Percentiles rank a stretch among this genome's conserved stretches.
Conservation (phyloP, 2,329 filamentous ascomycete species). For the Metarhizium anisopliae region DNA sequence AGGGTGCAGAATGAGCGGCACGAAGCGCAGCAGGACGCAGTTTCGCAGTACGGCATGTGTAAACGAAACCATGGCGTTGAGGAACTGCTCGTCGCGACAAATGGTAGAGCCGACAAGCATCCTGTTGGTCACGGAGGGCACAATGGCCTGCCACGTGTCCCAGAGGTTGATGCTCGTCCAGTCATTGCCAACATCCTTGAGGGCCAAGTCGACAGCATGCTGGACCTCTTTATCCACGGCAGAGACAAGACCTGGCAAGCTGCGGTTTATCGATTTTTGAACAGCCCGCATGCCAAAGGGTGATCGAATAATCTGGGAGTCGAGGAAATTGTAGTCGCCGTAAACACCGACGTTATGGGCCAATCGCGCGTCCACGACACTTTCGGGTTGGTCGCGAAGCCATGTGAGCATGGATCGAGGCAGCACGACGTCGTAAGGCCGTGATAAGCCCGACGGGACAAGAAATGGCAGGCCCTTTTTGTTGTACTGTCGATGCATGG, state of each 20-base stretch:
- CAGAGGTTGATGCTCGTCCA: constrained; percentile 34
- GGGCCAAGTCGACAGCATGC: constrained; percentile 23
- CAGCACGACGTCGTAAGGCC: constrained; percentile 34
- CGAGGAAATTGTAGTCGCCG: constrained; percentile 33
- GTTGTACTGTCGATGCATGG: constrained; percentile 22
- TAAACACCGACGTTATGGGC: constrained; percentile 31
- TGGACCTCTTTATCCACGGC: constrained; percentile 31
- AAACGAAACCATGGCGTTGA: constrained; percentile 39
- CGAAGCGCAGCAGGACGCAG: constrained; percentile 33
- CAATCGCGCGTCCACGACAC: constrained; percentile 28
- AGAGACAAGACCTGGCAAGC: constrained; percentile 26
- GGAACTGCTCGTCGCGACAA: constrained; percentile 34
- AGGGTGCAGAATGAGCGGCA: constrained; percentile 39
- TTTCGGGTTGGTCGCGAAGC: constrained; percentile 39
- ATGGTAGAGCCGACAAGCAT: constrained; percentile 29
- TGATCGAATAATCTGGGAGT: constrained; percentile 22
- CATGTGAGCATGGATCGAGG: constrained; percentile 33
- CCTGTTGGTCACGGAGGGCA: constrained; percentile 34
- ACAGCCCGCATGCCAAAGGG: constrained; percentile 31
- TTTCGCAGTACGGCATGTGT: constrained; percentile 39
- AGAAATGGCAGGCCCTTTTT: constrained; percentile 32
- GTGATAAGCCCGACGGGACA: constrained; percentile 29
- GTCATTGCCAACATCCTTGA: constrained; percentile 23
- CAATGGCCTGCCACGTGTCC: constrained; percentile 32
- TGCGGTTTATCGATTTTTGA: constrained; percentile 34